Base-by-base conservation (phyloP, 345 rosid species). In the Euphorbia lathyris region DNA sequence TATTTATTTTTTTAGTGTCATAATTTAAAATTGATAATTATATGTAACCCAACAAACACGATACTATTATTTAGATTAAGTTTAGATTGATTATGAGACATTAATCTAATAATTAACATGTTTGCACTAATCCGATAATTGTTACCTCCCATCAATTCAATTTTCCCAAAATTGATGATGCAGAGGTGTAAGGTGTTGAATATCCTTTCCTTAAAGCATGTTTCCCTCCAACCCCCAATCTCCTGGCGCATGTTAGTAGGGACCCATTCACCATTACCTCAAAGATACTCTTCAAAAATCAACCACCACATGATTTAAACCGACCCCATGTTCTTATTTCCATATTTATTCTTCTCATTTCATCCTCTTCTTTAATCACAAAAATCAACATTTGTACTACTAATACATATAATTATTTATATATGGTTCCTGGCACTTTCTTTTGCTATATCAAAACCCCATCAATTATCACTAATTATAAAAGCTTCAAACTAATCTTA, bases 241-340 rank as follows among this genome's bases (percentile, higher is more conserved):
- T 56, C 75, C 68, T 62, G 71, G 69, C 70, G 63, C 84, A 76
- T 74, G 83, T 74, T 78, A 60, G 79, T 78, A 66, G 81, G 66
- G 81, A 0, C 77, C 82, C 78, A 63, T 30, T 10, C 34, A 4
- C 69, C 76, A 68, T 67, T 61, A 53, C 69, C 76, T 61, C 63
- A 40, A 76, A 82, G 82, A 79, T 80, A 78, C 83, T 66, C 87
- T 72, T 57, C 65, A 65, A 59, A 76, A 83, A 66, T 73, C 78
- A 85, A 78, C 87, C 74, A 79, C 85, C 88, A 82, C 83, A 81
- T 79, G 84, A 26, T 63, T 45, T 73, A 61, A 75, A 59, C 77
- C 68, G 60, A 67, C 76, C 79, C 84, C 84, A 78, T 71, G 77
- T 76, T 76, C 80, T 52, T 47, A 52, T 40, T 53, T 51, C 53